Evolutionary conservation across 2,329 filamentous ascomycete genomes (phyloP), one percentile per base, ranked within the genome.

Genomic region (Neofusicoccum sp.): DNA sequence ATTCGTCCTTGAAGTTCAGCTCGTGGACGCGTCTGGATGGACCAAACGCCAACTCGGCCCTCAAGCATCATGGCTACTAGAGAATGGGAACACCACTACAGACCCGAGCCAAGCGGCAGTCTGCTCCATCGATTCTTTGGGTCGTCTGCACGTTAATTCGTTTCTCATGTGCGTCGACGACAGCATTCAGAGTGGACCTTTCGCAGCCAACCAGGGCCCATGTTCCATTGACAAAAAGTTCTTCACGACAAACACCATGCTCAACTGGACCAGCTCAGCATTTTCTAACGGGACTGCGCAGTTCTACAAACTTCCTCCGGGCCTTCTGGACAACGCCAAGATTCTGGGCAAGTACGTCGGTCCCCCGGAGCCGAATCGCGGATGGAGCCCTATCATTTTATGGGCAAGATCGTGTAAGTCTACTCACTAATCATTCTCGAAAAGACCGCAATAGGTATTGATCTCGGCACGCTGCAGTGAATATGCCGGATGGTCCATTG

Each of bases 31-130:
- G 12, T 62, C 63, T 5, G 54, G 49, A 8, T 28, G 61, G 20
- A 24, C 5, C n/a, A 34, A 30, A 9, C 38, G 53, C 34, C 48
- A 53, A 40, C 20, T 6, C 24, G 34, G 7, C 4, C 28, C 48
- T 7, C 33, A 53, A 24, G 12, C 26, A 20, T 65, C 66, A 14
- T 75, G 68, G 64, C 47, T 75, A 1, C 67, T 68, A 40, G 61
- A 63, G 4, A 68, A 71, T 41, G 73, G 73, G 9, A 71, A 72
- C 59, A 71, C 70, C 5, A 73, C 73, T 2, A 71, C 67, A 8
- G 63, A 72, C 41, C 57, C 63, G 9, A 66, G 61, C 24, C 26
- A 63, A 31, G 73, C 73, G 2, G 69, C 67, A 7, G 64, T 67
- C 26, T 75, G 70, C 63, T 58, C 61, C 7, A 72, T 75, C 49